phyloP scores from a whole-genome alignment of 495 filamentous ascomycete species.

The Astrocystis sublimbata region DNA sequence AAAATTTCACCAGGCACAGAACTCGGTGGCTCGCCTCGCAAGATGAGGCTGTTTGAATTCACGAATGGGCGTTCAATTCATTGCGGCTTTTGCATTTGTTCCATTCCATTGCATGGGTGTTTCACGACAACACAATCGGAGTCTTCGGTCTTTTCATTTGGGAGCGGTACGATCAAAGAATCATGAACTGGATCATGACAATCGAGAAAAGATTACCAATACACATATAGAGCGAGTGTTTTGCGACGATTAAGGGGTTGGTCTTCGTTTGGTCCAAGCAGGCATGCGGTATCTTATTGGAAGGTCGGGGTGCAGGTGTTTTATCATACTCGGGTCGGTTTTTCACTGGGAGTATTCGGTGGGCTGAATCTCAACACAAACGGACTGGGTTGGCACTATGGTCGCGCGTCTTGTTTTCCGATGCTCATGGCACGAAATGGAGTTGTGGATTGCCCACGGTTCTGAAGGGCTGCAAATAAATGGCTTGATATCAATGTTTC shows the following conservation, averaged over 20 bases:
- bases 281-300: conserved; percentile 33
- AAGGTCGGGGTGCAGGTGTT: conserved; percentile 31
- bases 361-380: conserved; percentile 35
- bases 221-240: conserved; percentile 40
- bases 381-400: conserved; percentile 31
- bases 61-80: conserved; percentile 33
- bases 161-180: conserved; percentile 40
- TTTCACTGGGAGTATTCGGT: conserved; percentile 34
- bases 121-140: conserved; percentile 40
- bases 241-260: conserved; percentile 33
- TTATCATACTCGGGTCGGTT: conserved; percentile 30
- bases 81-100: conserved; percentile 39
- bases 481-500: conserved; percentile 35
- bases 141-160: conserved; percentile 34
- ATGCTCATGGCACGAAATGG: conserved; percentile 37
- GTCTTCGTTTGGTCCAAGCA: conserved; percentile 34
- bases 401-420: conserved; percentile 30
- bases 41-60: conserved; percentile 37
- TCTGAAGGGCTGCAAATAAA: conserved; percentile 38
- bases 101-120: conserved; percentile 40
- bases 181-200: conserved; percentile 39
- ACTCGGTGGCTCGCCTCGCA: conserved; percentile 33
- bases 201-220: conserved; percentile 37
- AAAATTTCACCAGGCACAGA: conserved; percentile 25
- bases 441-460: conserved; percentile 34